phyloP scores from a whole-genome alignment of 805 yeast species.

The Yarrowia yakushimensis region DNA sequence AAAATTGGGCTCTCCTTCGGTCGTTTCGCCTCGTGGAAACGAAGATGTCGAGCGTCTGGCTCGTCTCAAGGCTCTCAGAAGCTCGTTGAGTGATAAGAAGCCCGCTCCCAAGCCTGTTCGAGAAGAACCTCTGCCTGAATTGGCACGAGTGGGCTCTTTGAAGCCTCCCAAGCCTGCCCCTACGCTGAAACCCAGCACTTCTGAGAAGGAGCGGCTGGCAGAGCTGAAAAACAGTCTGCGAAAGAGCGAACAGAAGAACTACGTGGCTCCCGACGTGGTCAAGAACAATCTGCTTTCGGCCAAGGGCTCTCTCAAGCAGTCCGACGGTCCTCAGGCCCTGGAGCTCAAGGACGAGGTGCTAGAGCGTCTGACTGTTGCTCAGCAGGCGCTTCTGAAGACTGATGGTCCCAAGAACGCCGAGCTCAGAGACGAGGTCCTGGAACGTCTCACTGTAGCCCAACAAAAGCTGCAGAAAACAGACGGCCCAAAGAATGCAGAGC shows the following conservation, averaged over 20 bases:
- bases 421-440: slow-evolving; percentile 16
- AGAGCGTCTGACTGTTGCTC: slow-evolving; percentile 15
- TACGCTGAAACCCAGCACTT: slow-evolving; percentile 19
- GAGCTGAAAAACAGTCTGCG: slow-evolving; percentile 29
- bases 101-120: slow-evolving; percentile 24
- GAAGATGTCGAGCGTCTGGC: slow-evolving; percentile 7
- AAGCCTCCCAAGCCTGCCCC: not conserved
- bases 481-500: slow-evolving; percentile 4
- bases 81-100: slow-evolving; percentile 11
- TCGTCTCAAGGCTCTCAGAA: slow-evolving; percentile 15
- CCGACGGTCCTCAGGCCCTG: not conserved
- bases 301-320: slow-evolving; percentile 26
- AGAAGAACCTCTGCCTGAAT: not conserved
- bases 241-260: slow-evolving; percentile 29
- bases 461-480: slow-evolving; percentile 3
- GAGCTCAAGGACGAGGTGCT: slow-evolving; percentile 10
- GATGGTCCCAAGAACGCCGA: slow-evolving; percentile 13
- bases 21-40: not conserved
- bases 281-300: slow-evolving; percentile 28
- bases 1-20: not conserved
- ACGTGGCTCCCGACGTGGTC: slow-evolving; percentile 29
- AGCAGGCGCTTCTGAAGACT: not conserved
- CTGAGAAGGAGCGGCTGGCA: slow-evolving; percentile 28
- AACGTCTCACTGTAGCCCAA: slow-evolving; percentile 4
- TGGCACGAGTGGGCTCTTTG: slow-evolving; percentile 11